These are phyloP conservation scores for Fusarium chaquense DNA, from an alignment of 2,329 filamentous ascomycete genomes.

Conservation along the genomic window DNA sequence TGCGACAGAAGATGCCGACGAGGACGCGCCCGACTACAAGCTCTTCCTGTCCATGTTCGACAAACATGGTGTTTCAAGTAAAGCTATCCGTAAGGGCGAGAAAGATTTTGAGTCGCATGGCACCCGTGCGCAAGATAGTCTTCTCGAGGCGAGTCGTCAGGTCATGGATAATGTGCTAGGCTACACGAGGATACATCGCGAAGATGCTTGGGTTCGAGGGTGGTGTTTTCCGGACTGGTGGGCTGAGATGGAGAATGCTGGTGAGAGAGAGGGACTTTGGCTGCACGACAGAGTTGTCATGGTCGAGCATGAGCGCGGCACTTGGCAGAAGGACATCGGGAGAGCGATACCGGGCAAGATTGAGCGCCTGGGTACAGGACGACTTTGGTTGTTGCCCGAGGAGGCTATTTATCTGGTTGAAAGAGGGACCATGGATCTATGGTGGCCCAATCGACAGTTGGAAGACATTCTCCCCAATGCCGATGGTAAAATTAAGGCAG, in stretches of 20 bases:
- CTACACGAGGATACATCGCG: constrained; percentile 79
- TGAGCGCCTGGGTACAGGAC: constrained; percentile 67
- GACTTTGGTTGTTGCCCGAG: constrained; percentile 88
- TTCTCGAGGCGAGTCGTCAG: constrained; percentile 82
- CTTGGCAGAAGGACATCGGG: constrained; percentile 82
- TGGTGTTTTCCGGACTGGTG: constrained; percentile 78
- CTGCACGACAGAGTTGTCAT: constrained; percentile 69
- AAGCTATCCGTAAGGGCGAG: constrained; percentile 88
- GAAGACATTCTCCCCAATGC: constrained; percentile 60
- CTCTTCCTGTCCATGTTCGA: constrained; percentile 70
- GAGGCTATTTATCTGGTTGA: constrained; percentile 92
- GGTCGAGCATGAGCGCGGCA: constrained; percentile 78
- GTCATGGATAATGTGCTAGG: constrained; percentile 91
- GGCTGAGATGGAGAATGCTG: constrained; percentile 46
- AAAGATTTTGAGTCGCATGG: constrained; percentile 98
- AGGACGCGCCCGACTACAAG: constrained; percentile 89
- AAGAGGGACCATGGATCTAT: constrained; percentile 85
- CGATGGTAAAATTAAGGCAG: constrained; percentile 41
- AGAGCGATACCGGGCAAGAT: constrained; percentile 68
- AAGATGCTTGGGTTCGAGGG: constrained; percentile 74
- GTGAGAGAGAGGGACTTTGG: constrained; percentile 48
- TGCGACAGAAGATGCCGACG: constrained; percentile 71
- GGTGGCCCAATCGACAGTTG: constrained; percentile 76
- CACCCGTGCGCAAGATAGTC: constrained; percentile 81
- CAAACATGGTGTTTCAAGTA: constrained; percentile 64